Conservation (phyloP, 148 eudicot genomes). For the Heliamphora exappendiculata region DNA sequence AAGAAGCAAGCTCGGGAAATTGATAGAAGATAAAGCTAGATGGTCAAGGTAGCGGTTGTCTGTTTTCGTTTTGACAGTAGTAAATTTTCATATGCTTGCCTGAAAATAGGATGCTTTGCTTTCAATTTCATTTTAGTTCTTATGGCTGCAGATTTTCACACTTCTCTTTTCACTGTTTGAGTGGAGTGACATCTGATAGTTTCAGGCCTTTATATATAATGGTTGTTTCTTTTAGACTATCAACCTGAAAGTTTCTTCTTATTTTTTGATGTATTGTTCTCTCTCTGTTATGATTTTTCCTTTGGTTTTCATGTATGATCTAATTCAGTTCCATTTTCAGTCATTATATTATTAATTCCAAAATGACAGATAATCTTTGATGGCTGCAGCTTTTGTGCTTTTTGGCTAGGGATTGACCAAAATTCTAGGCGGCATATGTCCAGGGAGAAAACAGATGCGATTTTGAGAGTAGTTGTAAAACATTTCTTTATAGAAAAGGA, state of each 20-base stretch:
- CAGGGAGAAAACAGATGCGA: slow-evolving; percentile 64
- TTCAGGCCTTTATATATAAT: neutral
- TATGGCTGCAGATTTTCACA: neutral
- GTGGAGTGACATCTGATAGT: neutral
- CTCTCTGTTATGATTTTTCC: neutral
- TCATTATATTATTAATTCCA: neutral
- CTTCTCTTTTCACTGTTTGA: neutral
- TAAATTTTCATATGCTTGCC: neutral
- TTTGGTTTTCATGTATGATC: neutral
- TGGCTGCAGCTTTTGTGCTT: slow-evolving; percentile 68
- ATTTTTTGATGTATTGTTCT: neutral
- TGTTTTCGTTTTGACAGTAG: neutral
- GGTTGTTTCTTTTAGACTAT: neutral
- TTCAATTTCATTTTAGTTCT: neutral
- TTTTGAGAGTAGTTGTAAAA: slow-evolving; percentile 75
- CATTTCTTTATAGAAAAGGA: slow-evolving; percentile 90
- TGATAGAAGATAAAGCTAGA: slow-evolving; percentile 81
- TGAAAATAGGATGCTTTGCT: neutral
- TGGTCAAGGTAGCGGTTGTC: slow-evolving; percentile 66
- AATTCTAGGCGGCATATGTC: slow-evolving; percentile 69
- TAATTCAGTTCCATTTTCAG: neutral
- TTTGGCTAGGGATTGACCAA: slow-evolving; percentile 85
- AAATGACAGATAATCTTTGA: slow-evolving; percentile 3
- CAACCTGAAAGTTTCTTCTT: neutral
- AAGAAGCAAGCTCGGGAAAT: slow-evolving; percentile 62